phyloP scores from a whole-genome alignment of 306 rosid genomes.

The Prosopis cineraria region DNA sequence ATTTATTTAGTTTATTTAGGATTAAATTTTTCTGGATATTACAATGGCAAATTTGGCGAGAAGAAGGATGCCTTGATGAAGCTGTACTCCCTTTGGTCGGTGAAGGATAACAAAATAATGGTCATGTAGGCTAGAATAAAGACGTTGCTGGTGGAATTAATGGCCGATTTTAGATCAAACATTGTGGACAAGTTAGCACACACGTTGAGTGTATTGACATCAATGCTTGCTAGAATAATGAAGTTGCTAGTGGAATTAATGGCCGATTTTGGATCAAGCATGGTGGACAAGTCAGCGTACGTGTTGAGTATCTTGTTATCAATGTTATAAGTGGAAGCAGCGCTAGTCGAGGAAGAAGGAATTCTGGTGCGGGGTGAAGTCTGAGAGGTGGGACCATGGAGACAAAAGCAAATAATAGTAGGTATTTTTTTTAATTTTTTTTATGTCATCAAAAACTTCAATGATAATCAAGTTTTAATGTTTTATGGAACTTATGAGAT shows the following conservation, averaged over 20 bases:
- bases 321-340: conserved; percentile 53
- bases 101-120: conserved; percentile 66
- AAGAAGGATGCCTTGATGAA: conserved; percentile 90
- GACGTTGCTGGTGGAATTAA: conserved; percentile 68
- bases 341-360: conserved; percentile 75
- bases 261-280: conserved; percentile 63
- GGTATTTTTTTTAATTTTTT: no score
- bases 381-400: conserved; percentile 69
- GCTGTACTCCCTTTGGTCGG: conserved; percentile 68
- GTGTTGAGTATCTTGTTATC: conserved; percentile 65
- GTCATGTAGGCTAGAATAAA: conserved; percentile 71
- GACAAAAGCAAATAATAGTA: conserved; percentile 79
- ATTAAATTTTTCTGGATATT: no score
- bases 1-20: no score
- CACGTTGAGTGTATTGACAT: no score
- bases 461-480: no score
- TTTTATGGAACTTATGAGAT: no score
- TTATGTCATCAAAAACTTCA: no score
- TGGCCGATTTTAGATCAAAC: no score
- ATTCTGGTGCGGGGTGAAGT: conserved; percentile 79
- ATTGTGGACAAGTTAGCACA: no score
- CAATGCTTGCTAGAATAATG: no score
- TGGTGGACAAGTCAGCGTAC: conserved; percentile 83
- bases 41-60: conserved; percentile 60
- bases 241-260: no score